phyloP scores from a whole-genome alignment of 257 asterid species.

The Scutellaria baicalensis region DNA sequence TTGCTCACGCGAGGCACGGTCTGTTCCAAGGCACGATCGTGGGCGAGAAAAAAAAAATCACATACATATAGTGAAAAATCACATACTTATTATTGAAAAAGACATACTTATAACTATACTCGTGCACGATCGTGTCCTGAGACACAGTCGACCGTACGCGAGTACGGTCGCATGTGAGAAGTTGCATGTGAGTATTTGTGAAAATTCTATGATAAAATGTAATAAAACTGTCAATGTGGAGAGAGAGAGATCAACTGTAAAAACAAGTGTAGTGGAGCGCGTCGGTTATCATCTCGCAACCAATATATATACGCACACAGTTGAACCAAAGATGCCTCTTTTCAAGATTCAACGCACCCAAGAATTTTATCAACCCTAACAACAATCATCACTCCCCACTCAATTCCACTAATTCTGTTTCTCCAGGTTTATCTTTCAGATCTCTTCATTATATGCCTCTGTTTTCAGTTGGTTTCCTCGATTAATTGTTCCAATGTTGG shows the following conservation, averaged over 20 bases:
- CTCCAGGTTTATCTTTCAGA: constrained; percentile 36
- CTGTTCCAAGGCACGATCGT: too few species aligned
- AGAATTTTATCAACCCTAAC: constrained; percentile 24
- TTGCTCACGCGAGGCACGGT: too few species aligned
- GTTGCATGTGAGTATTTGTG: too few species aligned
- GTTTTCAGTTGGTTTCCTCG: neutral
- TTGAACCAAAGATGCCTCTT: constrained; percentile 20
- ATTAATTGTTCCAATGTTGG: neutral
- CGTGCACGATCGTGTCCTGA: too few species aligned
- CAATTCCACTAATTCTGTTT: neutral
- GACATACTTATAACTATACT: too few species aligned
- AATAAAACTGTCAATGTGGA: neutral
- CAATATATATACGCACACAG: constrained; percentile 14
- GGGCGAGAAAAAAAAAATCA: too few species aligned
- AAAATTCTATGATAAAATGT: neutral
- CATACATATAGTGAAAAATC: too few species aligned
- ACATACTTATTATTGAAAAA: too few species aligned
- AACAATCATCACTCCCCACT: constrained; percentile 24
- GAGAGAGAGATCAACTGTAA: constrained; percentile 10
- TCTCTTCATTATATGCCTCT: constrained; percentile 21
- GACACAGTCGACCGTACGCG: too few species aligned
- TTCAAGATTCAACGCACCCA: constrained; percentile 31
- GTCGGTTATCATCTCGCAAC: neutral
- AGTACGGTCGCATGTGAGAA: too few species aligned
- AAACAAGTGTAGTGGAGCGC: constrained; percentile 10